Percentiles rank a stretch among this genome's conserved stretches.
Evolutionary conservation across 1,284 basidiomycete genomes (phyloP).

Genomic region (Fomitopsis palustris): DNA sequence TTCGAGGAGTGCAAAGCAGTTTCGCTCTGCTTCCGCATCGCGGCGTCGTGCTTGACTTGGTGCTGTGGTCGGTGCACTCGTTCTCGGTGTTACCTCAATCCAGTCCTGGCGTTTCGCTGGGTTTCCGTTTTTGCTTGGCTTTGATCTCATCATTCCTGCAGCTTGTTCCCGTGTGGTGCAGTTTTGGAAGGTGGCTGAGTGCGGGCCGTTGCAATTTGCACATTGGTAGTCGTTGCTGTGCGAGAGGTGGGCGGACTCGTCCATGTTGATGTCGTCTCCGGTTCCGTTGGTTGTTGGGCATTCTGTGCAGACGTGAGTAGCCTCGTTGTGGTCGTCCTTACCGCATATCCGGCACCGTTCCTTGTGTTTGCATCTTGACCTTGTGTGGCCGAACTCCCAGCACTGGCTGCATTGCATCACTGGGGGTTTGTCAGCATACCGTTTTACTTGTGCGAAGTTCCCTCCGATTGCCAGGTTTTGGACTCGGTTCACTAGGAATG

Average conservation of each 20-base stretch:
- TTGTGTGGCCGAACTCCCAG: background rate
- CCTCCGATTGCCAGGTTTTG: background rate
- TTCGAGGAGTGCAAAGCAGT: background rate
- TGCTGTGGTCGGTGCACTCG: background rate
- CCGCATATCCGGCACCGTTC: background rate
- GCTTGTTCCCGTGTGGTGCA: background rate
- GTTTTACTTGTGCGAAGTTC: background rate
- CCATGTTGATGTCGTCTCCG: background rate
- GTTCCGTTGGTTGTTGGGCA: background rate
- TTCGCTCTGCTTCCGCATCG: background rate
- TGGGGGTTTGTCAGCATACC: constrained; percentile 3
- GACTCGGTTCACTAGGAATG: background rate
- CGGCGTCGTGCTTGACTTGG: background rate
- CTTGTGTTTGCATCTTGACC: no score
- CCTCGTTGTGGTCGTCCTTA: background rate
- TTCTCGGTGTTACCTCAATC: background rate
- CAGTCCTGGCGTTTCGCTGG: background rate
- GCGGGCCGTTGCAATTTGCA: background rate
- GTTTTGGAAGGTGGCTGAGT: constrained; percentile 1
- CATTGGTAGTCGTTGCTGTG: background rate
- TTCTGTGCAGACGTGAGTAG: background rate
- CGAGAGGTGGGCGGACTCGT: background rate
- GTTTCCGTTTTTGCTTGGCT: background rate
- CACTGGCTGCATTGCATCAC: background rate
- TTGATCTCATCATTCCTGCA: background rate